These are phyloP conservation scores for Gloeophyllum trabeum DNA, from an alignment of 768 basidiomycete genomes.

Conservation along the genomic window DNA sequence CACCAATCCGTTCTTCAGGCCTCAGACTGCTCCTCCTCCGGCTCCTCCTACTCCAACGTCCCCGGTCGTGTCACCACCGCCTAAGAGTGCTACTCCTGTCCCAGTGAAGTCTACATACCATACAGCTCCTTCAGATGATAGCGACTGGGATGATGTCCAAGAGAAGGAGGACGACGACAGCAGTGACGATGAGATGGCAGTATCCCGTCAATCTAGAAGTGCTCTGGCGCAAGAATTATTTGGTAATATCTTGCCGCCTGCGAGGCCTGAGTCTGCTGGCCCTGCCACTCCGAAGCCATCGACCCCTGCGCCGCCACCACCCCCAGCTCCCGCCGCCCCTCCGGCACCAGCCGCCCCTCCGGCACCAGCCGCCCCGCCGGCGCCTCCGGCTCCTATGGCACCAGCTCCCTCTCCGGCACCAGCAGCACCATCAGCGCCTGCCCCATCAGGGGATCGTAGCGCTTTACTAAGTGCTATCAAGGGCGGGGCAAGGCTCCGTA, in stretches of 20 bases:
- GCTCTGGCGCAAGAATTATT: slow-evolving; percentile 77
- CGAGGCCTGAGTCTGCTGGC: slow-evolving; percentile 46
- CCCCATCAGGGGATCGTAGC: slow-evolving; percentile 31
- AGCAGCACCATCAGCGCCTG: slow-evolving; percentile 17
- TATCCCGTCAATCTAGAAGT: slow-evolving; percentile 48
- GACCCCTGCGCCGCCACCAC: slow-evolving; percentile 19
- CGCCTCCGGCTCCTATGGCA: slow-evolving; percentile 19
- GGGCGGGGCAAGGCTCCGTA: slow-evolving; percentile 56
- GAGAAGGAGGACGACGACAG: slow-evolving; percentile 63
- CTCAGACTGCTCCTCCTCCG: slow-evolving; percentile 29
- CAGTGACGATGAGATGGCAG: slow-evolving; percentile 71
- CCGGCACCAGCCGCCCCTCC: slow-evolving; percentile 27
- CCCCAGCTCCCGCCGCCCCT: slow-evolving; percentile 24
- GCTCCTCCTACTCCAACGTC: slow-evolving; percentile 22
- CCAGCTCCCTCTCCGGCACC: slow-evolving; percentile 18
- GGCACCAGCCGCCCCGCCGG: slow-evolving; percentile 17
- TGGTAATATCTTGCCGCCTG: slow-evolving; percentile 49
- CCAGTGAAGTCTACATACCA: slow-evolving; percentile 46
- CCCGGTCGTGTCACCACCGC: slow-evolving; percentile 21
- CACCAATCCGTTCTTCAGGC: slow-evolving; percentile 70
- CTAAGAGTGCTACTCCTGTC: slow-evolving; percentile 43
- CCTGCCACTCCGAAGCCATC: slow-evolving; percentile 11
- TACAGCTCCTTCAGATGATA: slow-evolving; percentile 52
- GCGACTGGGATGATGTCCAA: slow-evolving; percentile 79
- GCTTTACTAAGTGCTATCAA: slow-evolving; percentile 77